These are phyloP conservation scores for Pezicula radicicola DNA, from an alignment of 2,329 filamentous ascomycete genomes.

Conservation along the genomic window DNA sequence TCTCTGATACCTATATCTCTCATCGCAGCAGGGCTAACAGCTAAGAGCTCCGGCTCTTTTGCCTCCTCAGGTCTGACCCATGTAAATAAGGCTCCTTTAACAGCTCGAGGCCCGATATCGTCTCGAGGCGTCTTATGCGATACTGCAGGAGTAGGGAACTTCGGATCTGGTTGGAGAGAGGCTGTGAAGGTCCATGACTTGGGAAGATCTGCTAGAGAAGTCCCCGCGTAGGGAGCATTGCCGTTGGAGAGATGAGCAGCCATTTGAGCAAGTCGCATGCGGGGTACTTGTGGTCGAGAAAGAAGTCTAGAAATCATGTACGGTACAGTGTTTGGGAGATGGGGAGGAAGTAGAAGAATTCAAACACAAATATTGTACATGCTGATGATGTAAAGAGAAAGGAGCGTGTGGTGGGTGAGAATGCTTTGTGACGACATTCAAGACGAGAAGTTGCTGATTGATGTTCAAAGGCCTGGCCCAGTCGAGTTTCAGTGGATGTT, in stretches of 20 bases:
- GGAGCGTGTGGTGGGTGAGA: not conserved
- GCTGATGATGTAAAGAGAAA: not conserved
- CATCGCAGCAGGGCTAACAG: conserved; percentile 75
- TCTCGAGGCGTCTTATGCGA: conserved; percentile 81
- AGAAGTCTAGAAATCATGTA: conserved; percentile 26
- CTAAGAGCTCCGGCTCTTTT: conserved; percentile 73
- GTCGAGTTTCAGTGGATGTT: conserved; percentile 5
- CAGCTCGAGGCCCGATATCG: conserved; percentile 74
- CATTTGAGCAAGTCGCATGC: conserved; percentile 41
- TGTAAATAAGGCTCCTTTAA: conserved; percentile 82
- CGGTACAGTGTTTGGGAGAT: not conserved
- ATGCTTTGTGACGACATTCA: conserved; percentile 3
- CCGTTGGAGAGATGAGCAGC: conserved; percentile 35
- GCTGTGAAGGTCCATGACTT: conserved; percentile 65
- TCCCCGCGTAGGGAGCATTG: conserved; percentile 14
- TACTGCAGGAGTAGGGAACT: conserved; percentile 74
- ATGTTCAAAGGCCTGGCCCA: conserved; percentile 7
- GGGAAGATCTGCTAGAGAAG: conserved; percentile 50
- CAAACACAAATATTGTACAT: not conserved
- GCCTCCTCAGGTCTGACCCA: conserved; percentile 81
- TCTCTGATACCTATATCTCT: conserved; percentile 73
- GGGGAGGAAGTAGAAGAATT: not conserved
- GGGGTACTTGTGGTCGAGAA: conserved; percentile 21
- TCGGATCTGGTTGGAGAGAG: conserved; percentile 71
- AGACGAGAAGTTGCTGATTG: conserved; percentile 9